Evolutionary conservation across 768 basidiomycete genomes (phyloP).

Genomic region (Lactarius akahatsu): DNA sequence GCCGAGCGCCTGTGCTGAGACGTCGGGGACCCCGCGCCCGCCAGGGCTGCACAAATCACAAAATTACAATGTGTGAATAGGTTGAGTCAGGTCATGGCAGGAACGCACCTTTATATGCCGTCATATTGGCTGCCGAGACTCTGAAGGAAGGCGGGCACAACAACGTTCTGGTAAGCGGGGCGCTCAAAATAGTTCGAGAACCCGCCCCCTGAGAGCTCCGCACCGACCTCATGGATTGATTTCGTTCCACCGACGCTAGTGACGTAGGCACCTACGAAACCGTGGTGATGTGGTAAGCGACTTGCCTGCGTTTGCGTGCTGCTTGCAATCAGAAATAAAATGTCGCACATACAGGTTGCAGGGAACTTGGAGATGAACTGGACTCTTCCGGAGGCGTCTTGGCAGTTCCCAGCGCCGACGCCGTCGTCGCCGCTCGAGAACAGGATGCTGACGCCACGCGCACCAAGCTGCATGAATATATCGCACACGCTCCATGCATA

Average conservation of each 20-base stretch:
- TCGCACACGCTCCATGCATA: neutral
- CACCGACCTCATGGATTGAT: too few species aligned
- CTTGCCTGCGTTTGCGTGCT: too few species aligned
- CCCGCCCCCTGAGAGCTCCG: too few species aligned
- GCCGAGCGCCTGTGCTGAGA: neutral
- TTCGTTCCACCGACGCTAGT: neutral
- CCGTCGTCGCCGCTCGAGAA: neutral
- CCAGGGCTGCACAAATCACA: neutral
- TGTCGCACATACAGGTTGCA: neutral
- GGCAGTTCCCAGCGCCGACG: neutral
- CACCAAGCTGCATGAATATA: neutral
- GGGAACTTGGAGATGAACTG: neutral
- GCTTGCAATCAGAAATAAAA: neutral
- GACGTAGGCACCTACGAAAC: neutral
- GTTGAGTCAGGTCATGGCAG: neutral
- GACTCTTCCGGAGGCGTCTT: neutral
- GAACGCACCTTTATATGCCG: too few species aligned
- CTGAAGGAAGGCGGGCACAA: too few species aligned
- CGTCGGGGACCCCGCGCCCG: neutral
- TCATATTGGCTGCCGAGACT: too few species aligned
- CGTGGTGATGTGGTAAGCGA: neutral
- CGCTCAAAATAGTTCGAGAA: too few species aligned
- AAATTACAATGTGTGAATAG: neutral
- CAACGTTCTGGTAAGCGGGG: too few species aligned
- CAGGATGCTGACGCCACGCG: neutral